Evolutionary conservation across 768 basidiomycete genomes (phyloP), one percentile per base, ranked within the genome.

Genomic region (Leccinum fibrillosum): DNA sequence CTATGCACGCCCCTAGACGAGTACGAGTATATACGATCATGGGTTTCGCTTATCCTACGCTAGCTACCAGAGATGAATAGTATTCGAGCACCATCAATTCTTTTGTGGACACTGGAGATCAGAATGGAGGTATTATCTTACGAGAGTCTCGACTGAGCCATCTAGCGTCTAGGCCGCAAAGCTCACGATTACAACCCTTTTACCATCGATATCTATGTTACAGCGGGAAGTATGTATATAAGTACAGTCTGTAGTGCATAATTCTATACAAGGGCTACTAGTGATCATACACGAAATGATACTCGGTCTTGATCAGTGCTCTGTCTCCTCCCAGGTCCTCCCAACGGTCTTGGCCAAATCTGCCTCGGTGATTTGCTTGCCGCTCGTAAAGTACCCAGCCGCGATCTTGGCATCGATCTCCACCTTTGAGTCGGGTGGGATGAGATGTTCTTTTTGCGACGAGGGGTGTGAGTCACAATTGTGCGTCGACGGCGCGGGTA

Each of bases 391-490:
- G 72, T 98, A 98, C 8, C 94, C 95, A 5, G 92, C 88, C 11
- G 92, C 91, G 64, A 94, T 94, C 82, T 97, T 98, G 35, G 95
- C 95, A 63, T 97, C 92, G 61, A 96, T 97, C 77, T 98, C 95
- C 26, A 98, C 95, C 15, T 86, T 83, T 45, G 89, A 89, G 73
- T 94, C 91, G 35, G 89, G 90, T 0, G 93, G 94, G 61, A 97
- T 90, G 56, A 97, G 84, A 62, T 96, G 82, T 53, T 92, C 92
- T 42, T 42, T 42, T 42, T 84, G 58, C 13, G 21, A 45, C 11
- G 21, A 45, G 2, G 44, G 9, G 19, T 60, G 7, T 61, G 7
- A 50, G 23, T 35, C 9, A 4, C n/a, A 53, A 25, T 28, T 12
- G 32, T 21, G 25, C 8, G 9, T 35, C 8, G 1, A 21, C 9